Percentiles rank a stretch among this genome's conserved stretches.
Conservation (phyloP, 2,329 filamentous ascomycete species). For the Fusarium annulatum region DNA sequence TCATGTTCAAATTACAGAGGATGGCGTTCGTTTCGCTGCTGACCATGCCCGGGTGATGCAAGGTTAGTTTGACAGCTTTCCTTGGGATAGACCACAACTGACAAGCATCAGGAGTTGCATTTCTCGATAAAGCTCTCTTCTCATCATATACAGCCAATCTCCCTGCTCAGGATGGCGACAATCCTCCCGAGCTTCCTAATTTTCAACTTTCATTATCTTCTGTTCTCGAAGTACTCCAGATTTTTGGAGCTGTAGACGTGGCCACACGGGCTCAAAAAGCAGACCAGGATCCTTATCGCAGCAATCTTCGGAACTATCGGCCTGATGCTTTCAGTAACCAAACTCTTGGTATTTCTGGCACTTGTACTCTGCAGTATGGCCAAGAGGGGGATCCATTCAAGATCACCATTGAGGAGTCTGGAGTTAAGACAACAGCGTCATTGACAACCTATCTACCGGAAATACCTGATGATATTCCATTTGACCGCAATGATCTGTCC, state of each 20-base stretch:
- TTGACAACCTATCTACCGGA: constrained; percentile 88
- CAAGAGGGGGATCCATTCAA: constrained; percentile 81
- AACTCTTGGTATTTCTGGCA: constrained; percentile 83
- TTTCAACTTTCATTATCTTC: constrained; percentile 91
- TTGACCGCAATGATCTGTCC: constrained; percentile 80
- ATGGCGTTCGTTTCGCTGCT: constrained; percentile 87
- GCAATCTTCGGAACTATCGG: constrained; percentile 70
- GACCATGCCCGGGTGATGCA: constrained; percentile 93
- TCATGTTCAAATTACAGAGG: constrained; percentile 79
- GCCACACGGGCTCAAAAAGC: constrained; percentile 67
- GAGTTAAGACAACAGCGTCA: constrained; percentile 89
- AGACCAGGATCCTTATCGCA: constrained; percentile 70
- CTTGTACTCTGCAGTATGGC: constrained; percentile 84
- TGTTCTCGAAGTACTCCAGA: constrained; percentile 92
- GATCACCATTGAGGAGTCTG: constrained; percentile 86
- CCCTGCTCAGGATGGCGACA: constrained; percentile 51
- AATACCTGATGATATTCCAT: constrained; percentile 82
- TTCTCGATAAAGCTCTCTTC: constrained; percentile 90
- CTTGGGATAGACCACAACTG: not conserved
- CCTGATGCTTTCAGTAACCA: constrained; percentile 85
- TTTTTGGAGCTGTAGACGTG: constrained; percentile 87
- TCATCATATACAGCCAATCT: constrained; percentile 81
- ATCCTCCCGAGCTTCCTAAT: constrained; percentile 64
- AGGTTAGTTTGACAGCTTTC: constrained; percentile 62
- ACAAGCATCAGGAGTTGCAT: constrained; percentile 62